Conservation (phyloP, 768 basidiomycete genomes). For the Cystofilobasidium macerans region DNA sequence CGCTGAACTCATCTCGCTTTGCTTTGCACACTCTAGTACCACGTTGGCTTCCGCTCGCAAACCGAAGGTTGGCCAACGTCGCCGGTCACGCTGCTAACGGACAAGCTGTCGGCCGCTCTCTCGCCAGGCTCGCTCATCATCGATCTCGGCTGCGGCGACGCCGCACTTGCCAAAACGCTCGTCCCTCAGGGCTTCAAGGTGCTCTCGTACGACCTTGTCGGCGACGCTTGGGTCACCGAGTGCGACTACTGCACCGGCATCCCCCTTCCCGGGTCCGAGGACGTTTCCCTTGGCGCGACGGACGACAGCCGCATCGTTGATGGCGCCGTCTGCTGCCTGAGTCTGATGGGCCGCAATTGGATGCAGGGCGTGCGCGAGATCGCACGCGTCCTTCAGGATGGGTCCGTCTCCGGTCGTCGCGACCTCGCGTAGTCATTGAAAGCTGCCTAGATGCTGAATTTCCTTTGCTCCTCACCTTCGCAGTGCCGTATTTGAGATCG, state of each 20-base stretch:
- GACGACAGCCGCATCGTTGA: conserved; percentile 72
- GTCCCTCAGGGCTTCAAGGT: conserved; percentile 49
- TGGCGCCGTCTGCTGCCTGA: conserved; percentile 83
- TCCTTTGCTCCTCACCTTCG: background rate
- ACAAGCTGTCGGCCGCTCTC: conserved; percentile 49
- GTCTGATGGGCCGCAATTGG: conserved; percentile 97
- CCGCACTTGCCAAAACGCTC: conserved; percentile 65
- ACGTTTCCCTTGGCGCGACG: conserved; percentile 30
- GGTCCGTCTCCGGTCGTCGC: conserved; percentile 45
- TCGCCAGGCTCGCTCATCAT: conserved; percentile 63
- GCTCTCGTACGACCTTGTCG: conserved; percentile 38
- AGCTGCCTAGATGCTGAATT: background rate
- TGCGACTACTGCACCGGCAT: conserved; percentile 75
- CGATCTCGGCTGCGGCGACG: conserved; percentile 93
- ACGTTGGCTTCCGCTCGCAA: conserved; percentile 80
- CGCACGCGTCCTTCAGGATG: conserved; percentile 71
- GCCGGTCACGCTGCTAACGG: conserved; percentile 73
- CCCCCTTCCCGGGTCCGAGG: conserved; percentile 60
- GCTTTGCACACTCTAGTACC: conserved; percentile 45
- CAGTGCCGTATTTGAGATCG: conserved; percentile 73
- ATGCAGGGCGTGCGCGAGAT: conserved; percentile 77
- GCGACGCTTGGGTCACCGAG: conserved; percentile 57
- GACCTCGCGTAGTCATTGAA: background rate
- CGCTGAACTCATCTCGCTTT: background rate
- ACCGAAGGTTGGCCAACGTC: conserved; percentile 89